Base-by-base conservation (phyloP, 2,329 filamentous ascomycete genomes). In the Colletotrichum chrysophilum region DNA sequence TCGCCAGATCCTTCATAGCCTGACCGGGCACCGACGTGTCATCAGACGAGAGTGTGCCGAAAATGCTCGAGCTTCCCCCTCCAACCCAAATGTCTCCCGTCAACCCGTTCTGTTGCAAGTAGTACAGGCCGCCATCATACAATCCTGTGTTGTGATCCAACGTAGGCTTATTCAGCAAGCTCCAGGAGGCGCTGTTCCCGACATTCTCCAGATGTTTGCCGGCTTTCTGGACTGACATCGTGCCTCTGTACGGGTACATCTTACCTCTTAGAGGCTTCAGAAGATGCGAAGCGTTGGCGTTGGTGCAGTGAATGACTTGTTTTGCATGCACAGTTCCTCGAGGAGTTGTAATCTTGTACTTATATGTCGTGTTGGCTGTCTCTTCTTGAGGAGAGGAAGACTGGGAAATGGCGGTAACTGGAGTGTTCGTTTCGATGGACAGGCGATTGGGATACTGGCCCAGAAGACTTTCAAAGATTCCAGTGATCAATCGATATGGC, bases 151-250 rank as follows among this genome's bases (percentile, higher is more conserved):
- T 48, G 0, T 48, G 18, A 48, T 48, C 10, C 0, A 21, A 21
- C 1, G 10, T 48, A 3, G 43, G 18, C 1, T 48, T 48, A 18
- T 48, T 48, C 0, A 48, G 43, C 9, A 48, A 21, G 43, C 43
- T 48, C 18, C 43, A 48, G 0, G 43, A 21, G 43, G 43, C 43
- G 18, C 18, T 21, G 43, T 48, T 48, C 3, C 18, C 43, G 10
- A 48, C 0, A 0, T 48, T 48, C 10, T 21, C 10, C 43, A 48
- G 18, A 7, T 48, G 10, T 6, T 0, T 12, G 0, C 43, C 18
- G 18, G 43, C 43, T 48, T 48, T n/a, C 43, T 48, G 43, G 43
- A 48, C 43, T 21, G 43, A 21, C 18, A 48, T 48, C 18, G 43
- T 21, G 18, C 18, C 43, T 48, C 43, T 48, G 18, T 48, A 48